These are phyloP conservation scores for Colletotrichum chrysophilum DNA, from an alignment of 2,329 filamentous ascomycete genomes.

Conservation along the genomic window DNA sequence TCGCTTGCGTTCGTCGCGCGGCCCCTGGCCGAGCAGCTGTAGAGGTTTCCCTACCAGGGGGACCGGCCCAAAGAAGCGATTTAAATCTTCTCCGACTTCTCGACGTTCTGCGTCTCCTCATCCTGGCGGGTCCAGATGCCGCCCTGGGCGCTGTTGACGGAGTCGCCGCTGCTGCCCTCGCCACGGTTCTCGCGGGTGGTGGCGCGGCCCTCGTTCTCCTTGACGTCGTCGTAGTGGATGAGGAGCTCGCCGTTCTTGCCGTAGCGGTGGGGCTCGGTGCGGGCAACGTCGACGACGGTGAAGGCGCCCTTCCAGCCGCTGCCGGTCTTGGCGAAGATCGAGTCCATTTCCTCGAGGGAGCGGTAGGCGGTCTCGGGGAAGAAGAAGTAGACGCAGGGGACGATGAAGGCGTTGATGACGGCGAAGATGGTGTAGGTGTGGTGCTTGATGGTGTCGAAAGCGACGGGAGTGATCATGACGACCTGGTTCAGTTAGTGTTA, in stretches of 20 bases:
- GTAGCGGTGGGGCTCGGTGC: slow-evolving; percentile 58
- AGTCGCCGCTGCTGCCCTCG: slow-evolving; percentile 15
- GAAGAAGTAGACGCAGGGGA: slow-evolving; percentile 64
- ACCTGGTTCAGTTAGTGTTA: slow-evolving; percentile 35
- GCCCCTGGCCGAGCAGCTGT: neutral
- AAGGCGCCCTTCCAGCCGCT: slow-evolving; percentile 39
- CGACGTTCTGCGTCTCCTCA: slow-evolving; percentile 17
- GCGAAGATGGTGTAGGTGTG: slow-evolving; percentile 72
- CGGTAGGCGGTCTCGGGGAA: slow-evolving; percentile 70
- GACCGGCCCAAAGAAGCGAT: neutral
- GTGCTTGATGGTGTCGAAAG: slow-evolving; percentile 61
- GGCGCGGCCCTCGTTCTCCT: slow-evolving; percentile 35
- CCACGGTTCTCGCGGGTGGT: slow-evolving; percentile 18
- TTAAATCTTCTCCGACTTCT: slow-evolving; percentile 13
- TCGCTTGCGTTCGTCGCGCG: neutral
- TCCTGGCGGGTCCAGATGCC: slow-evolving; percentile 18
- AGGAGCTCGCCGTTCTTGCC: slow-evolving; percentile 65
- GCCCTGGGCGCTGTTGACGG: slow-evolving; percentile 1
- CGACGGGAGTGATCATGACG: slow-evolving; percentile 67
- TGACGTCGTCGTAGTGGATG: slow-evolving; percentile 47
- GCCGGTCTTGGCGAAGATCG: slow-evolving; percentile 63
- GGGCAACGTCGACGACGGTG: slow-evolving; percentile 40
- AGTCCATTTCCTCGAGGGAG: slow-evolving; percentile 71
- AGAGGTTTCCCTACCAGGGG: neutral
- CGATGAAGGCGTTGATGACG: slow-evolving; percentile 66